These are phyloP conservation scores for Neofusicoccum ribis DNA, from an alignment of 2,329 filamentous ascomycete species.

Conservation along the genomic window DNA sequence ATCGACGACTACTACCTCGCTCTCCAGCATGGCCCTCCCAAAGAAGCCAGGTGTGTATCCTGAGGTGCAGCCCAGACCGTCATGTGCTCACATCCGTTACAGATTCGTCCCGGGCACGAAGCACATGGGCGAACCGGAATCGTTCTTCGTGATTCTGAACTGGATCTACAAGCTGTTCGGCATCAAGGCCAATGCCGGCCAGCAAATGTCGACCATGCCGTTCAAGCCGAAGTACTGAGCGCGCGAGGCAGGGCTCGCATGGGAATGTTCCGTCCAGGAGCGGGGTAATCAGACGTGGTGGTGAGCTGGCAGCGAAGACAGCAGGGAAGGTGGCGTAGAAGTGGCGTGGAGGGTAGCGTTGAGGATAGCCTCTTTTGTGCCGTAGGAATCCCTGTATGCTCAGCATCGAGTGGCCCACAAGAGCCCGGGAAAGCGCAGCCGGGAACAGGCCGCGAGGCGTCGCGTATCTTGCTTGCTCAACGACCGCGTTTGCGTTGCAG, in stretches of 20 bases:
- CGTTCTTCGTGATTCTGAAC: slow-evolving; percentile 49
- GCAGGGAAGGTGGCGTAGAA: slow-evolving; percentile 3
- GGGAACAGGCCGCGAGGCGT: not conserved
- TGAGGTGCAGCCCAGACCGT: not conserved
- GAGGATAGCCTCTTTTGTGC: not conserved
- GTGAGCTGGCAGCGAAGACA: not conserved
- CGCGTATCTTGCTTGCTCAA: not conserved
- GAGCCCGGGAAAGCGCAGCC: not conserved
- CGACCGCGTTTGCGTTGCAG: slow-evolving; percentile 1
- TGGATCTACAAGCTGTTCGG: slow-evolving; percentile 53
- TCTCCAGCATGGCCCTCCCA: slow-evolving; percentile 53
- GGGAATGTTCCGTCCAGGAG: not conserved
- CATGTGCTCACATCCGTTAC: not conserved
- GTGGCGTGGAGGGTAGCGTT: not conserved
- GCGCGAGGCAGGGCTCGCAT: not conserved
- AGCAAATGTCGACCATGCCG: slow-evolving; percentile 49
- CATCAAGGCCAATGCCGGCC: slow-evolving; percentile 42
- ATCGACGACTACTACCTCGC: slow-evolving; percentile 61
- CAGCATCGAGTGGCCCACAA: not conserved
- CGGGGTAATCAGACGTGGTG: slow-evolving; percentile 4
- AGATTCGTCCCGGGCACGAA: slow-evolving; percentile 46
- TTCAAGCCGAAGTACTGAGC: slow-evolving; percentile 48
- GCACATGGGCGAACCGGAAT: slow-evolving; percentile 55
- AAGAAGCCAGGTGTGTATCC: slow-evolving; percentile 45
- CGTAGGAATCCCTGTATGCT: not conserved